phyloP scores from a whole-genome alignment of 176 grass and related monocot genomes.

The Olyra latifolia region DNA sequence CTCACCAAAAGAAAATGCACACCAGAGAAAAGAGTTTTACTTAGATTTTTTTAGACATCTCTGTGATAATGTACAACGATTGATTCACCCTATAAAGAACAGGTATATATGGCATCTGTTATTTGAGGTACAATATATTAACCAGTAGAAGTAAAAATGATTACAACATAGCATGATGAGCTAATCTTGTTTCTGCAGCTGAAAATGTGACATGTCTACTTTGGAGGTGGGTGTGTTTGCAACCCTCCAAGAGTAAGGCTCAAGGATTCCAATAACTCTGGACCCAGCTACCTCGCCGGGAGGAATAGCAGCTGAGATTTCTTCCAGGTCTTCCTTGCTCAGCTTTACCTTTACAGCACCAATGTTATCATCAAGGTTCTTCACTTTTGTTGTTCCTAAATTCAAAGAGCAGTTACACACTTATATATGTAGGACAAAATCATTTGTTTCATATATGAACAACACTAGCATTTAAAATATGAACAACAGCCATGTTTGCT shows the following conservation, averaged over 20 bases:
- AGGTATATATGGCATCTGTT: too few species aligned
- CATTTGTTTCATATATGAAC: conserved; percentile 8
- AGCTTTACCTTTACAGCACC: conserved; percentile 62
- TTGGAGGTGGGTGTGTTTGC: conserved; percentile 61
- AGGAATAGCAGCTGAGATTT: conserved; percentile 50
- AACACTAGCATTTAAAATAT: not conserved
- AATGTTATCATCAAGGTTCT: conserved; percentile 72
- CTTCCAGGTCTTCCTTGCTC: conserved; percentile 55
- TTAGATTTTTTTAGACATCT: too few species aligned
- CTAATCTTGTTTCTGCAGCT: too few species aligned
- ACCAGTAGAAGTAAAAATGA: too few species aligned
- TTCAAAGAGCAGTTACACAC: conserved; percentile 23
- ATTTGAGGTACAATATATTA: too few species aligned
- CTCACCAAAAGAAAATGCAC: too few species aligned
- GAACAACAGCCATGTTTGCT: too few species aligned
- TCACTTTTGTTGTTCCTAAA: conserved; percentile 72
- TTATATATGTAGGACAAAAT: not conserved
- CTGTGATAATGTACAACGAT: too few species aligned
- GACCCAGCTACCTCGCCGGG: conserved; percentile 51
- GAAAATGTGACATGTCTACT: too few species aligned
- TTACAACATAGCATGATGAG: too few species aligned
- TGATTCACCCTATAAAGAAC: too few species aligned
- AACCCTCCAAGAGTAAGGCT: conserved; percentile 61
- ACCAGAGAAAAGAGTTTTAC: too few species aligned
- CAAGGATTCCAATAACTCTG: conserved; percentile 53